These are phyloP conservation scores for Rhizopogon vesiculosus DNA, from an alignment of 768 basidiomycete genomes.

Conservation along the genomic window DNA sequence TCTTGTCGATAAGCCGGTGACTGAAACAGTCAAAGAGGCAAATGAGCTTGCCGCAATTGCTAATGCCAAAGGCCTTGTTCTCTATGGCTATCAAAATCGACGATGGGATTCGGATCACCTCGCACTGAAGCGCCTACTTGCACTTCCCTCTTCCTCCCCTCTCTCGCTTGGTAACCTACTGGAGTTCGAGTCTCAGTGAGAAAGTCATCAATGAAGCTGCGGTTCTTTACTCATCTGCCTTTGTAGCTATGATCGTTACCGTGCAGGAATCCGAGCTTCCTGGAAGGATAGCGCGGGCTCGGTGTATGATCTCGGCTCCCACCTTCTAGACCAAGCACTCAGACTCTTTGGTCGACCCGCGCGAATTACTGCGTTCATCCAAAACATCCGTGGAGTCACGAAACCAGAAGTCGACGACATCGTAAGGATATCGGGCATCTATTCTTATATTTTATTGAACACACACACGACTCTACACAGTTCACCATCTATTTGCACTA, in stretches of 20 bases:
- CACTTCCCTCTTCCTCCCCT: slow-evolving; percentile 45
- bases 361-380: slow-evolving; percentile 61
- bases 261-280: slow-evolving; percentile 55
- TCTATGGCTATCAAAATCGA: slow-evolving; percentile 73
- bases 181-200: slow-evolving; percentile 76
- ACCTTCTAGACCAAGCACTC: slow-evolving; percentile 76
- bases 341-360: slow-evolving; percentile 72
- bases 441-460: neutral
- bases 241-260: slow-evolving; percentile 70
- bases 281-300: slow-evolving; percentile 80
- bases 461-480: slow-evolving; percentile 18
- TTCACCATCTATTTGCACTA: slow-evolving; percentile 55
- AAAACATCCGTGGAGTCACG: slow-evolving; percentile 67
- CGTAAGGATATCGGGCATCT: slow-evolving; percentile 31
- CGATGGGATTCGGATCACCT: slow-evolving; percentile 80
- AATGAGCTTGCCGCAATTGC: slow-evolving; percentile 58
- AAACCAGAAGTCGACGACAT: slow-evolving; percentile 61
- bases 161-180: slow-evolving; percentile 55
- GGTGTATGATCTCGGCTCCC: slow-evolving; percentile 75
- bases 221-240: neutral
- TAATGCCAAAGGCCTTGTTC: slow-evolving; percentile 50
- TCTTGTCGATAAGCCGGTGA: slow-evolving; percentile 78
- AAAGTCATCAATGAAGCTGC: neutral
- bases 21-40: slow-evolving; percentile 55
- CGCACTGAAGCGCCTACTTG: slow-evolving; percentile 54